Evolutionary conservation across 306 rosid genomes (phyloP).

Genomic region (Ormosia semicastrata): DNA sequence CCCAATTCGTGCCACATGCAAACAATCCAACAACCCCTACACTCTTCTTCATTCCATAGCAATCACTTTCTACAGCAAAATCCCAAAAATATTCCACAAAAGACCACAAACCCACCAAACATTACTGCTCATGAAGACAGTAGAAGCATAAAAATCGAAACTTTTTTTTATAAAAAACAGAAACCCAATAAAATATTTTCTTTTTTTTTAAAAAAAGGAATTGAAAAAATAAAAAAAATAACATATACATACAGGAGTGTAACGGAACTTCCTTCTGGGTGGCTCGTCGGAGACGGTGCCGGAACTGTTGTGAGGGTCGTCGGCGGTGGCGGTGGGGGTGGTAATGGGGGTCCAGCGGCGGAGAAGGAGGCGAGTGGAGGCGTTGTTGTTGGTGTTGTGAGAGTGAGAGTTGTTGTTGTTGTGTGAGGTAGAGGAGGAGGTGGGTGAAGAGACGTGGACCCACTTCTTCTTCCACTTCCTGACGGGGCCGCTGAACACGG

Average conservation of each 20-base stretch:
- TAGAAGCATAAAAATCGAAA: background rate
- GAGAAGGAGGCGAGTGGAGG: conserved; percentile 66
- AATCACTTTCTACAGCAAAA: background rate
- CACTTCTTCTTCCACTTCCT: conserved; percentile 96
- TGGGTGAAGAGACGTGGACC: conserved; percentile 73
- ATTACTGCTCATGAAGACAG: background rate
- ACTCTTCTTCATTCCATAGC: background rate
- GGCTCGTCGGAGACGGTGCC: conserved; percentile 55
- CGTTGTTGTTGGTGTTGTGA: conserved; percentile 16
- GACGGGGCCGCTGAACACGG: conserved; percentile 94
- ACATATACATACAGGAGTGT: conserved; percentile 70
- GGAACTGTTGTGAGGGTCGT: conserved; percentile 3
- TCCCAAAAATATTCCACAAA: background rate
- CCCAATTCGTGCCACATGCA: conserved; percentile 18
- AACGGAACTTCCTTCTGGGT: conserved; percentile 89
- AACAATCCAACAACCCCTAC: conserved; percentile 12
- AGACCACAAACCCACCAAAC: background rate
- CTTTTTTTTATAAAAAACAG: background rate
- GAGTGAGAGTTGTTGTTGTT: conserved; percentile 27
- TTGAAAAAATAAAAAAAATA: background rate
- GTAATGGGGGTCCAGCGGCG: conserved; percentile 94
- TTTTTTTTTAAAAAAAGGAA: background rate
- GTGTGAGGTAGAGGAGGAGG: conserved; percentile 26
- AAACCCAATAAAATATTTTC: background rate
- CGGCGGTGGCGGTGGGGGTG: conserved; percentile 15